Evolutionary conservation across 148 eudicot genomes (phyloP).

Genomic region (Hydrangea macrophylla): DNA sequence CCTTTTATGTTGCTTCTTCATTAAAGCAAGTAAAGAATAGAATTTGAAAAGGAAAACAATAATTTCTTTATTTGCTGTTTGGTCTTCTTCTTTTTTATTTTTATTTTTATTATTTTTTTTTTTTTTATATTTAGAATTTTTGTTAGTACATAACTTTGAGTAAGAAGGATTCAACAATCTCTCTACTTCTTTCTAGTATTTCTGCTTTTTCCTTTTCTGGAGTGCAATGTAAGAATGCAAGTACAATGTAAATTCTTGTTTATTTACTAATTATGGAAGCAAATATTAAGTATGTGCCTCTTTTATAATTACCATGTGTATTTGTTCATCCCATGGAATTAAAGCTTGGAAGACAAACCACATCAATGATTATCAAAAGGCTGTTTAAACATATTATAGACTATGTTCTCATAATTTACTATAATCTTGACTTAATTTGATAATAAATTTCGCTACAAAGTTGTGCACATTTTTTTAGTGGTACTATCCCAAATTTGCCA

Average conservation of each 20-base stretch:
- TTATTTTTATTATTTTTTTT: not conserved
- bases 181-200: too few species aligned
- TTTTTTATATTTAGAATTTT: not conserved
- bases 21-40: not conserved
- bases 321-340: not conserved
- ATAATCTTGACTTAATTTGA: too few species aligned
- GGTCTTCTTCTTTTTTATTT: not conserved
- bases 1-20: constrained; percentile 12
- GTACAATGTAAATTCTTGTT: not conserved
- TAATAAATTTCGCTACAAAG: too few species aligned
- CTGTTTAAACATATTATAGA: not conserved
- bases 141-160: not conserved
- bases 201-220: not conserved
- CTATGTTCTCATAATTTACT: not conserved
- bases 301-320: not conserved
- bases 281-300: not conserved
- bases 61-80: not conserved
- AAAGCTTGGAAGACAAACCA: constrained; percentile 16
- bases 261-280: not conserved
- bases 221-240: not conserved
- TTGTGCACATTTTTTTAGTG: too few species aligned
- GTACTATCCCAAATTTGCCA: too few species aligned
- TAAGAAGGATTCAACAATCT: not conserved
- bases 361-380: constrained; percentile 13
- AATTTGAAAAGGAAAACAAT: not conserved